Base-by-base conservation (phyloP, 305 asterid genomes). In the Fraxinus baroniana region DNA sequence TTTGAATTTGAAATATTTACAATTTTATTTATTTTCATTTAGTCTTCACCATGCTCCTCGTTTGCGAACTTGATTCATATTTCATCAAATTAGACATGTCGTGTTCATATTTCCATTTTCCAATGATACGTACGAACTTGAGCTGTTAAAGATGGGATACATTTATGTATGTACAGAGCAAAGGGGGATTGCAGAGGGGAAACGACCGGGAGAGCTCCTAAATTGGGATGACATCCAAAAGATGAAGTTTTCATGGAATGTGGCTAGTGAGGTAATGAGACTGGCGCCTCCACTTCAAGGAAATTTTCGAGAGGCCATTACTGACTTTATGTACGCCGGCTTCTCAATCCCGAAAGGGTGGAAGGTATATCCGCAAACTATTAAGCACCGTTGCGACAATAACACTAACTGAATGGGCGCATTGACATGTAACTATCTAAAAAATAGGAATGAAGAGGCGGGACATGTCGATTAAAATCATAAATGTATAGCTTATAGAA, bases 181-280 rank as follows among this genome's bases (percentile, higher is more conserved):
- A 35, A 82, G 57, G 80, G 75, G 41, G 64, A 82, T 82, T 9
- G 73, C 77, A 32, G 64, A 62, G 32, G 12, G 32, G 20, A 82
- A 62, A 46, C 72, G 26, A 13, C 66, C 79, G 15, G 74, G 75
- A 20, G 46, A 82, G 49, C 70, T 8, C 13, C 20, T 82, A 8
- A 64, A 41, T 22, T 82, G 85, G 81, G 77, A 68, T 66, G 85
- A 82, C n/a, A 39, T 66, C 4, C 33, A 68, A 13, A 82, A 82
- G 30, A 82, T 82, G 85, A 77, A 10, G 81, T 39, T 76, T n/a
- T 37, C 82, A 3, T 77, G 85, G 82, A 82, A 13, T 5, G 74
- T 82, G 13, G 85, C 64, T 3, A 77, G 64, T 33, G 85, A 52
- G 78, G 82, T 46, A 12, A 18, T 70, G 22, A 77, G 85, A 82